These are phyloP conservation scores for Epithemia pelagica DNA, from an alignment of 108 stramenopile species.

Conservation along the genomic window DNA sequence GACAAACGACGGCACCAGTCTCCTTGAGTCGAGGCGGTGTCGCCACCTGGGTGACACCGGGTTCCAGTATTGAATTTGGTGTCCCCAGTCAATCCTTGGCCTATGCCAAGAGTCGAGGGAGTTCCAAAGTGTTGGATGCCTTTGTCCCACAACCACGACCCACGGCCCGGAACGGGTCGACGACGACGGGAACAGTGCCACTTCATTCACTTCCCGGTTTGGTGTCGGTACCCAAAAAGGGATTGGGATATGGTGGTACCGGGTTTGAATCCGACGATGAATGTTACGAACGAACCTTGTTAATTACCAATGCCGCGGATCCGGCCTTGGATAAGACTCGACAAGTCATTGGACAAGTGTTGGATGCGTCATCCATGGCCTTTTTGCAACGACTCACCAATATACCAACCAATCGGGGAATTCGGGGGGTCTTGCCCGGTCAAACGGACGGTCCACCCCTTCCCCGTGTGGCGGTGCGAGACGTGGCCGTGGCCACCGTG, in stretches of 20 bases:
- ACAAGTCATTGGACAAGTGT: constrained; percentile 67
- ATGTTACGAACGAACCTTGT: constrained; percentile 58
- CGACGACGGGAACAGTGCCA: constrained; percentile 24
- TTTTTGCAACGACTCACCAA: constrained; percentile 55
- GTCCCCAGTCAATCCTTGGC: constrained; percentile 59
- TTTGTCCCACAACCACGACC: constrained; percentile 64
- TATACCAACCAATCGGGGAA: constrained; percentile 55
- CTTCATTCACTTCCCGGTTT: constrained; percentile 54
- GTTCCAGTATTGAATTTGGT: constrained; percentile 60
- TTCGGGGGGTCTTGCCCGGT: constrained; percentile 52
- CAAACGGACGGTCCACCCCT: constrained; percentile 50
- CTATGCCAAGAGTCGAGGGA: constrained; percentile 43
- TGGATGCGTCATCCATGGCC: constrained; percentile 65
- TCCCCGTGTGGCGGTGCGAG: constrained; percentile 18
- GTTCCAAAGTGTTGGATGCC: constrained; percentile 32
- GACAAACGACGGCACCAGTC: constrained; percentile 34
- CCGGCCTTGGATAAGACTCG: constrained; percentile 54
- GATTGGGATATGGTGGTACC: constrained; percentile 67
- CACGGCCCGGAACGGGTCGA: constrained; percentile 5
- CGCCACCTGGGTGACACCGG: constrained; percentile 41
- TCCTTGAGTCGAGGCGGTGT: constrained; percentile 37
- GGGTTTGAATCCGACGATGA: constrained; percentile 65
- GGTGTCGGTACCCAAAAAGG: constrained; percentile 59
- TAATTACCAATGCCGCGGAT: constrained; percentile 48
- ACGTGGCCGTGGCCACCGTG: constrained; percentile 1